Evolutionary conservation across 1,139 yeast species (phyloP).

Genomic region (Meyerozyma smithsonii): DNA sequence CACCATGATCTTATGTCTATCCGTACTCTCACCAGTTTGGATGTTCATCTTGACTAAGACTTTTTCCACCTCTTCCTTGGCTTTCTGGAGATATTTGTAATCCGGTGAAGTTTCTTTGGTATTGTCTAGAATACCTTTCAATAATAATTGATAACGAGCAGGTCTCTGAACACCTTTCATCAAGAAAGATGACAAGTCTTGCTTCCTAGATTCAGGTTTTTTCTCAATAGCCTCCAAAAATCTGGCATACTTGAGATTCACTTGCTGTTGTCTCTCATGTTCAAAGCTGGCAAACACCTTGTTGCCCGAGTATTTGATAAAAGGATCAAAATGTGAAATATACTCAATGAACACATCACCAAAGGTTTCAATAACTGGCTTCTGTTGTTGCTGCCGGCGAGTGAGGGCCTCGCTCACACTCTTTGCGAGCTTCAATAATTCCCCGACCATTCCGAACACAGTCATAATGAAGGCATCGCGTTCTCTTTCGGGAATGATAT

Average conservation of each 20-base stretch:
- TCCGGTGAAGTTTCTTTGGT: slow-evolving; percentile 77
- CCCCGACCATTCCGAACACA: slow-evolving; percentile 87
- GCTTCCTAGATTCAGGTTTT: slow-evolving; percentile 82
- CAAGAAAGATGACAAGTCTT: slow-evolving; percentile 87
- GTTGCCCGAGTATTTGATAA: slow-evolving; percentile 90
- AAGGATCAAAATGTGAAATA: slow-evolving; percentile 87
- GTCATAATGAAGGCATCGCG: slow-evolving; percentile 87
- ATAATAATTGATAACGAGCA: slow-evolving; percentile 84
- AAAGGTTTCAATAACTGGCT: slow-evolving; percentile 76
- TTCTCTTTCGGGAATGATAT: slow-evolving; percentile 82
- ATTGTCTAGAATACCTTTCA: slow-evolving; percentile 78
- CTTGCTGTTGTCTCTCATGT: slow-evolving; percentile 89
- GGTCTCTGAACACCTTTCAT: slow-evolving; percentile 96
- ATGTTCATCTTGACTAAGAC: slow-evolving; percentile 77
- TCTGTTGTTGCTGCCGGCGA: slow-evolving; percentile 77
- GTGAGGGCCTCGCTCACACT: slow-evolving; percentile 86
- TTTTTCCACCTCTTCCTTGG: slow-evolving; percentile 71
- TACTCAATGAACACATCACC: slow-evolving; percentile 85
- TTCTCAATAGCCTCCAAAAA: slow-evolving; percentile 90
- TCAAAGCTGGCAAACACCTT: slow-evolving; percentile 94
- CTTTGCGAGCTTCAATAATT: slow-evolving; percentile 77
- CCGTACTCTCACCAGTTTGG: slow-evolving; percentile 93
- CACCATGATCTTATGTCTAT: slow-evolving; percentile 83
- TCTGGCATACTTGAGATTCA: slow-evolving; percentile 83
- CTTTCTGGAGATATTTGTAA: slow-evolving; percentile 62